Evolutionary conservation across 345 rosid species (phyloP).

Genomic region (Citrus hindsii): DNA sequence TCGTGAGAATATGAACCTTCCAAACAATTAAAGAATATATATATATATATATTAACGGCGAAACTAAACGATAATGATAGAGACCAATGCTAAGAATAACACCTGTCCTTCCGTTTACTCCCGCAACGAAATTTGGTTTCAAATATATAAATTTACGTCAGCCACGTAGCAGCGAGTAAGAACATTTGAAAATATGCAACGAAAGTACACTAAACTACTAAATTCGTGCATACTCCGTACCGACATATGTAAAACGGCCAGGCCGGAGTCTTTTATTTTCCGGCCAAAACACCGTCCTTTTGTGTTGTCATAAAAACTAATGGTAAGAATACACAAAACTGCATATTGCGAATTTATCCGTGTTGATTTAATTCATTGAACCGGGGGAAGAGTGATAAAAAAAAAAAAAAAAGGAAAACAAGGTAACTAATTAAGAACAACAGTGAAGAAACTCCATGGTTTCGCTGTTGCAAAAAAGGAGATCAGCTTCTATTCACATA

Average conservation of each 20-base stretch:
- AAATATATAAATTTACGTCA: not conserved
- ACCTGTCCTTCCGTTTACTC: not conserved
- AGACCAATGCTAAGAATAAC: not conserved
- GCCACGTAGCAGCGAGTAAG: not conserved
- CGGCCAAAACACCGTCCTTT: not conserved
- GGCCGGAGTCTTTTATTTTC: not conserved
- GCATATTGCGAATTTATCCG: not conserved
- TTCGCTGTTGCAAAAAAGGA: conserved; percentile 32
- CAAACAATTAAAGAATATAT: not conserved
- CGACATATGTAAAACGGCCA: not conserved
- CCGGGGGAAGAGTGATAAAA: no score
- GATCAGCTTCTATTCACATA: conserved; percentile 28
- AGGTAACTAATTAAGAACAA: conserved; percentile 23
- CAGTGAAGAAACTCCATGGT: conserved; percentile 8
- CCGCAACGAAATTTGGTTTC: not conserved
- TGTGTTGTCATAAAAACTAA: not conserved
- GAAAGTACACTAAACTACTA: not conserved
- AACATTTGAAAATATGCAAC: not conserved
- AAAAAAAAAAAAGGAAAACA: not conserved
- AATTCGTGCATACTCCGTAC: not conserved
- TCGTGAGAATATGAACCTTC: not conserved
- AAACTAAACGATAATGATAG: not conserved
- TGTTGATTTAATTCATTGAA: conserved; percentile 9
- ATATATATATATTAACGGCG: not conserved
- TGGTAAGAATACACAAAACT: not conserved